phyloP scores from a whole-genome alignment of 208 protist species.

The Leptomonas seymouri region DNA sequence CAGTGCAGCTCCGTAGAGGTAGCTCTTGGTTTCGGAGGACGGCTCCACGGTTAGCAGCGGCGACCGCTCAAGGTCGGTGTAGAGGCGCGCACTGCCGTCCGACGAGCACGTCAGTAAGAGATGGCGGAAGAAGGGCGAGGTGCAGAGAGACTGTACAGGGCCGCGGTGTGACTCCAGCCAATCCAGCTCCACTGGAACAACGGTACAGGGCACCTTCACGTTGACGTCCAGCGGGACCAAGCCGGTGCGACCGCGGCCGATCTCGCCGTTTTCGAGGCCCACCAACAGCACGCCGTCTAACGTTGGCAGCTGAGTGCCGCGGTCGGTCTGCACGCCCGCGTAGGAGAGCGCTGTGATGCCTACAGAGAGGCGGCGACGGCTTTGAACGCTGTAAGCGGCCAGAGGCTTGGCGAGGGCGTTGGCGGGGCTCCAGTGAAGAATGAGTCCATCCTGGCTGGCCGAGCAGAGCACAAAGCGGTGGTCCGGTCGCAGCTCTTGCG shows the following conservation, averaged over 20 bases:
- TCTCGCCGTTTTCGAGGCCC: slow-evolving; percentile 88
- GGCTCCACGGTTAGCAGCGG: slow-evolving; percentile 81
- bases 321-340: slow-evolving; percentile 26
- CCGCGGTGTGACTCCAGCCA: slow-evolving; percentile 77
- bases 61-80: slow-evolving; percentile 72
- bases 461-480: slow-evolving; percentile 81
- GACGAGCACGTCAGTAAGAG: slow-evolving; percentile 87
- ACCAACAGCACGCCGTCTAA: slow-evolving; percentile 68
- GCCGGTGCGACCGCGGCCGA: slow-evolving; percentile 71
- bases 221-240: slow-evolving; percentile 31
- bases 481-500: slow-evolving; percentile 50
- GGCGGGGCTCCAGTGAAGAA: slow-evolving; percentile 72
- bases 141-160: slow-evolving; percentile 73
- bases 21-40: slow-evolving; percentile 80
- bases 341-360: slow-evolving; percentile 73
- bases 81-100: slow-evolving; percentile 84
- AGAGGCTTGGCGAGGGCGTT: slow-evolving; percentile 74
- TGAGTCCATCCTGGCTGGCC: slow-evolving; percentile 71
- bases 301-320: slow-evolving; percentile 40
- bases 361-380: slow-evolving; percentile 46
- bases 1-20: slow-evolving; percentile 81
- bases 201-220: slow-evolving; percentile 12
- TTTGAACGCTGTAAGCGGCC: slow-evolving; percentile 60
- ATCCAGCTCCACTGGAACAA: slow-evolving; percentile 65
- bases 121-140: slow-evolving; percentile 89